Evolutionary conservation across 2,329 filamentous ascomycete genomes (phyloP), one percentile per base, ranked within the genome.

Genomic region (Alternaria gansuensis): DNA sequence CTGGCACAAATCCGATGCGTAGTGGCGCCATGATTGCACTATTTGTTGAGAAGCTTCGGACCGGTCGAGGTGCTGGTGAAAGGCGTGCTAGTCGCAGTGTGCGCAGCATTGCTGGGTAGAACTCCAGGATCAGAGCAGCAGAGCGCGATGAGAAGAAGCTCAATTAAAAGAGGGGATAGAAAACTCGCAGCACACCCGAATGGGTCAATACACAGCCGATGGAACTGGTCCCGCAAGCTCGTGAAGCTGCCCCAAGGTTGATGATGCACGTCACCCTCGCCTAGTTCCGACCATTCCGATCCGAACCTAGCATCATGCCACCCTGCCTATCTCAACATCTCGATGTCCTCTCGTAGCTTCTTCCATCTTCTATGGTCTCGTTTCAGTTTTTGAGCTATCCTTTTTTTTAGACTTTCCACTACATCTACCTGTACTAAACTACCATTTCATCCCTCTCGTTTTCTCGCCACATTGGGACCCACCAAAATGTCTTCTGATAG

Each of bases 1-100:
- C 75, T 9, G 77, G 77, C 26, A 79, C 77, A 51, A 77, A 79
- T 51, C 77, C 77, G 61, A 78, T 78, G 17, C 75, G 70, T 21
- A 78, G 54, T 4, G 66, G 64, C 7, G 74, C 69, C 65, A 76
- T 70, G 34, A 67, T 60, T 21, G 62, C 17, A 17, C 23, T 50
- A 8, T 60, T 49, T 36, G 66, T 72, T 21, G 69, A 72, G 50
- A 75, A 72, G 46, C 40, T 51, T 48, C 73, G 70, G 23, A 61
- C 13, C 21, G 55, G 56, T 37, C 43, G 60, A 9, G 58, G 29
- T 29, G 56, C 10, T 33, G 57, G 49, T 28, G 51, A 51, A 31
- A 64, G 33, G 24, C 61, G 68, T 28, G 59, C 61, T 24, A 63
- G 43, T 48, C 62, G 65, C 43, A 68, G 28, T 51, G 64, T 59